Base-by-base conservation (phyloP, 2,329 filamentous ascomycete genomes). In the Pyrenophora tritici-repentis region DNA sequence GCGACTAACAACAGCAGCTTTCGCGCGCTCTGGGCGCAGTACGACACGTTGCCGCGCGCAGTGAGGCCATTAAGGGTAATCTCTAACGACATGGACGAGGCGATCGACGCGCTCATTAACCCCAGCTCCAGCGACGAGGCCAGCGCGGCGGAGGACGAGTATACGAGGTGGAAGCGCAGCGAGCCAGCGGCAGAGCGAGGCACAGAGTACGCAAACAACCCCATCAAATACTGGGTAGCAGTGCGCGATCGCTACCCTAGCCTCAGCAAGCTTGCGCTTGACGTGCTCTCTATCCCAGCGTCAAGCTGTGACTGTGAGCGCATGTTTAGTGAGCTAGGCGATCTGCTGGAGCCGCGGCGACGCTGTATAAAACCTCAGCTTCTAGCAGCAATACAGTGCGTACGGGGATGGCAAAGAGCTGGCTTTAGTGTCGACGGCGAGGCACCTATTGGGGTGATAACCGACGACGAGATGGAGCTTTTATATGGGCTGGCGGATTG, bases 211-310 rank as follows among this genome's bases (percentile, higher is more conserved):
- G 45, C 45, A 48, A 35, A 41, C 22, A 48, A 48, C 37, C 37
- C 45, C 22, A 42, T 48, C 3, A 35, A 42, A 36, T 42, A 48
- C 45, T 41, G 22, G 45, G 37, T 48, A 42, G 31, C 3, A 17
- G 20, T 48, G 37, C 37, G 45, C 45, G 37, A 48, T 48, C 38
- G n/a, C n/a, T n/a, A n/a, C n/a, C n/a, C n/a, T n/a, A n/a, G n/a
- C n/a, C n/a, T n/a, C n/a, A n/a, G n/a, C n/a, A n/a, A n/a, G n/a
- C n/a, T n/a, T n/a, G n/a, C n/a, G n/a, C n/a, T n/a, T n/a, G n/a
- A n/a, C n/a, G n/a, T n/a, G n/a, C n/a, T n/a, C n/a, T n/a, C n/a
- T n/a, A n/a, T n/a, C n/a, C n/a, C n/a, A n/a, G n/a, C n/a, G n/a
- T n/a, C n/a, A n/a, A n/a, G n/a, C n/a, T n/a, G n/a, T n/a, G n/a